A percentile compares a stretch with the other conserved stretches of the same genome.
phyloP scores from a whole-genome alignment of 2,329 filamentous ascomycete species.

The Fusarium gaditjirri region DNA sequence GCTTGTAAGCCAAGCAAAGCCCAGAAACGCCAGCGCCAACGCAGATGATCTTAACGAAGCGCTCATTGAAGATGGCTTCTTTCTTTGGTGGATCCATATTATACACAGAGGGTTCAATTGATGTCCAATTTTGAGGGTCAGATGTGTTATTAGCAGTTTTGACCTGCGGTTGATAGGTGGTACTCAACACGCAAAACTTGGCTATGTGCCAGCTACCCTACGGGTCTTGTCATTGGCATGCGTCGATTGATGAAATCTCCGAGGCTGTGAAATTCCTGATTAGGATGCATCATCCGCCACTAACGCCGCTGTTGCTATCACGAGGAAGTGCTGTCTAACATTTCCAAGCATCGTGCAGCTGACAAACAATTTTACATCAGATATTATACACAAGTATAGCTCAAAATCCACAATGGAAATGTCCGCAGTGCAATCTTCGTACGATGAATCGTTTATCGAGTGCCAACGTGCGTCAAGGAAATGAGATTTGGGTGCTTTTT shows the following conservation, averaged over 20 bases:
- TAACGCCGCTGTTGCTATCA: background rate
- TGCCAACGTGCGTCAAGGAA: background rate
- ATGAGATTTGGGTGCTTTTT: background rate
- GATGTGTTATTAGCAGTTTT: background rate
- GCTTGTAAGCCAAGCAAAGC: constrained; percentile 18
- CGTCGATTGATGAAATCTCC: background rate
- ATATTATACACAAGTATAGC: background rate
- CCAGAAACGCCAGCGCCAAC: constrained; percentile 25
- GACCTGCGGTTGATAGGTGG: background rate
- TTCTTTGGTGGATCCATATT: constrained; percentile 3
- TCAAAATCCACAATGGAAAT: background rate
- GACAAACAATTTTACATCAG: background rate
- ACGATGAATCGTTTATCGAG: background rate
- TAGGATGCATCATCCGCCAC: background rate
- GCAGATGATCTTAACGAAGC: constrained; percentile 24
- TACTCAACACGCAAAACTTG: background rate
- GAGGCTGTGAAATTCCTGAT: background rate
- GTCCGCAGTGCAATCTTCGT: fast-evolving
- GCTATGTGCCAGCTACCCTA: background rate
- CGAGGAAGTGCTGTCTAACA: too few species aligned
- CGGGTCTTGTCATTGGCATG: background rate
- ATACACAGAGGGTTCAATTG: too few species aligned
- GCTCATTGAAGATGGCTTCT: constrained; percentile 11
- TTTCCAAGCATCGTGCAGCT: background rate
- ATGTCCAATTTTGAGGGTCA: fast-evolving